Evolutionary conservation across 106 monocot genomes (phyloP).

Genomic region (Gastrodia elata): DNA sequence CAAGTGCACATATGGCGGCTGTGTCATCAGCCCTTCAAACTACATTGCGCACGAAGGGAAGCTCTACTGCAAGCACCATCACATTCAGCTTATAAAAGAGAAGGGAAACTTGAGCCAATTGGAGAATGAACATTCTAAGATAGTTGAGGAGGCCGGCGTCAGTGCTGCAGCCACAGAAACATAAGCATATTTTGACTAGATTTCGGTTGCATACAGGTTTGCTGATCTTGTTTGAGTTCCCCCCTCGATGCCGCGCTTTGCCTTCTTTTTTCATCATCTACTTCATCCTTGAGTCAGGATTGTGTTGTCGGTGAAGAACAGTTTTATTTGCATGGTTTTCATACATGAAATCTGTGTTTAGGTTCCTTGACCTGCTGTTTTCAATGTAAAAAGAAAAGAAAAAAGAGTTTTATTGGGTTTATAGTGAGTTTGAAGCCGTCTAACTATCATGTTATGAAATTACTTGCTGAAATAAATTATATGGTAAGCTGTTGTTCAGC

Average conservation of each 20-base stretch:
- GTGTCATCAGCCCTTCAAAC: slow-evolving; percentile 81
- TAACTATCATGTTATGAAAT: no score
- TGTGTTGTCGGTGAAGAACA: background rate
- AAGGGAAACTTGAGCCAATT: slow-evolving; percentile 76
- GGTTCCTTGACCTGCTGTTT: background rate
- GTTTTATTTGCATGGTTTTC: slow-evolving; percentile 5
- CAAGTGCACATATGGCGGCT: slow-evolving; percentile 84
- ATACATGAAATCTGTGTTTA: background rate
- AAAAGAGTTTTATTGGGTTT: background rate
- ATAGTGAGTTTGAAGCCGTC: background rate
- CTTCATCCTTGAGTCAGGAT: slow-evolving; percentile 2
- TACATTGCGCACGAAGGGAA: slow-evolving; percentile 80
- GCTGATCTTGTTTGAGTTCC: background rate
- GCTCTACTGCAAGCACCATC: slow-evolving; percentile 88
- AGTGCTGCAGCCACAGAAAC: background rate
- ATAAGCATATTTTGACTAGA: background rate
- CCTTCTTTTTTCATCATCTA: background rate
- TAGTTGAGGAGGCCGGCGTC: background rate
- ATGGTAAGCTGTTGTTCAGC: no score
- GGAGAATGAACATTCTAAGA: slow-evolving; percentile 15
- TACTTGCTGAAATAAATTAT: no score
- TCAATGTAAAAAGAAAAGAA: background rate
- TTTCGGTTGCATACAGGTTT: background rate
- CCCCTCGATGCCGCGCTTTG: background rate
- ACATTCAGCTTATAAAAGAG: slow-evolving; percentile 72